A percentile compares a stretch with the other conserved stretches of the same genome.
These are phyloP conservation scores for Glutinoglossum americanum DNA, from an alignment of 495 filamentous ascomycete species.

Conservation along the genomic window DNA sequence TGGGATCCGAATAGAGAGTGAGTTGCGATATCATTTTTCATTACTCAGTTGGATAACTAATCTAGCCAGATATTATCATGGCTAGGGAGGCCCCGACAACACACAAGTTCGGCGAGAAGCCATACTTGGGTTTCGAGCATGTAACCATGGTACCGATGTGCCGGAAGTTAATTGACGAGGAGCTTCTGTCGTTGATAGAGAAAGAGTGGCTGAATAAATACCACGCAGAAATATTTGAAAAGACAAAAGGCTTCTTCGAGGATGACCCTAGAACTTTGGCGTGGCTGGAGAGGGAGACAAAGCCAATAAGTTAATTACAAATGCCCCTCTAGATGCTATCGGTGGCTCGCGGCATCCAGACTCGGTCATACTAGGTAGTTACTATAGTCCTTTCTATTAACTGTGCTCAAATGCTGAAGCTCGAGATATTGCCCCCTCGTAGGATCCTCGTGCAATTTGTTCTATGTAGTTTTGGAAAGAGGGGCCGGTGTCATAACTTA, in stretches of 20 bases:
- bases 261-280: conserved; percentile 38
- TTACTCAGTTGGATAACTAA: conserved; percentile 8
- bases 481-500: too few species aligned
- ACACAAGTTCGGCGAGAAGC: conserved; percentile 77
- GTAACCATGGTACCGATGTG: conserved; percentile 95
- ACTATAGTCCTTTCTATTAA: neutral
- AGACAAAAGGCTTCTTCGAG: conserved; percentile 66
- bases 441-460: too few species aligned
- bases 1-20: conserved; percentile 94
- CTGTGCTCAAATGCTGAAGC: neutral
- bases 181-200: conserved; percentile 52
- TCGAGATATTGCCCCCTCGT: too few species aligned
- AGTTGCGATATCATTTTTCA: conserved; percentile 8
- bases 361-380: neutral
- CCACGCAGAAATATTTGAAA: conserved; percentile 58
- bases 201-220: conserved; percentile 75
- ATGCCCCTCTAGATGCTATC: neutral
- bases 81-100: conserved; percentile 69
- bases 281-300: conserved; percentile 79
- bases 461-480: too few species aligned
- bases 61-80: conserved; percentile 46
- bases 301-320: conserved; percentile 21
- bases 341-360: neutral
- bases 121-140: conserved; percentile 87
- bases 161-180: conserved; percentile 63